Evolutionary conservation across 768 basidiomycete genomes (phyloP), one percentile per base, ranked within the genome.

Genomic region (Boletales sp.): DNA sequence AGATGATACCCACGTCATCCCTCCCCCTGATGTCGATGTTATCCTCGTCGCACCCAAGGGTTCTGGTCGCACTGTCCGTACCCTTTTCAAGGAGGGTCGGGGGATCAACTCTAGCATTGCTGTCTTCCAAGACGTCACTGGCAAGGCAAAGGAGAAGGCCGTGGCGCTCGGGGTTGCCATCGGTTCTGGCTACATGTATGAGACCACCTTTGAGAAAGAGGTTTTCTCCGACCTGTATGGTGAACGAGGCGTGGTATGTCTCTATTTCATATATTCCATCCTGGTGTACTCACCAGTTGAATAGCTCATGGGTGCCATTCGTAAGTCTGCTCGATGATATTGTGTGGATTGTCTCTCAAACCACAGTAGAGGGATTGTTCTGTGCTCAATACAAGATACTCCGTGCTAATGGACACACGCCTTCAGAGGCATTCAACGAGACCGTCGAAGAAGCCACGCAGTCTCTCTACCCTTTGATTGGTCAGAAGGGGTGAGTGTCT

Each of bases 361-460:
- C 43, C 31, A 24, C 34, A 12, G 7, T 51, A 90, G 87, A 99
- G 86, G 97, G 97, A 58, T 82, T 99, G 67, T 98, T 99, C 90
- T 79, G 94, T 61, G 97, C 97, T 36, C 97, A 99, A 74, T 99
- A 98, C 83, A 84, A 94, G 80, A 87, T 95, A 51, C 89, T 97
- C 63, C 91, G 94, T 67, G 89, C 87, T 66, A 95, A 95, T 68
- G 94, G 94, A 48, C 97, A 99, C 81, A 76, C 84, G 5, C 97
- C 97, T 47, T 98, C 95, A 38, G 97, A 99, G 70, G 94, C 94
- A 43, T 98, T 99, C 84, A 98, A 99, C 73, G 97, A 99, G 79
- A 98, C 97, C 52, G 97, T 98, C 54, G 97, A 98, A 74, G 97
- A 98, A 76, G 97, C 97, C n/a, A 98, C 95, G 38, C 94, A 99